Evolutionary conservation across 2,329 filamentous ascomycete species (phyloP).

Genomic region (Pseudovirgaria hyperparasitica): DNA sequence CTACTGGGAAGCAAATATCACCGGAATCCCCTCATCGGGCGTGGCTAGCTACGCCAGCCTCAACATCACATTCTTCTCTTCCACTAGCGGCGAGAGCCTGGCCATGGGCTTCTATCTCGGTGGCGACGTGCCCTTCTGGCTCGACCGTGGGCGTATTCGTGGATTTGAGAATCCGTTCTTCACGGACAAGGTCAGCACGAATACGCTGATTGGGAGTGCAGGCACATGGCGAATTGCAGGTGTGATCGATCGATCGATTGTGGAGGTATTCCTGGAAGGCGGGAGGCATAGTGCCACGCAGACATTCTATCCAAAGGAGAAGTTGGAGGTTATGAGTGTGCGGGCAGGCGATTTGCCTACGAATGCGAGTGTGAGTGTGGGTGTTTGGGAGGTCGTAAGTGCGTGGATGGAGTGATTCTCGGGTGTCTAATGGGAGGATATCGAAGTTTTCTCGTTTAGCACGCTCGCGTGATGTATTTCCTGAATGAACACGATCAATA

Average conservation of each 20-base stretch:
- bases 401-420: constrained; percentile 25
- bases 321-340: constrained; percentile 26
- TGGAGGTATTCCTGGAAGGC: constrained; percentile 43
- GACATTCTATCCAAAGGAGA: constrained; percentile 36
- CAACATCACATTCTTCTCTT: constrained; percentile 42
- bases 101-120: constrained; percentile 37
- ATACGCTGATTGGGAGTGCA: constrained; percentile 12
- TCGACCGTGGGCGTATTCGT: constrained; percentile 36
- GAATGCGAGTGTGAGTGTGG: constrained; percentile 25
- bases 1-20: constrained; percentile 43
- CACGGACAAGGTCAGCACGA: constrained; percentile 39
- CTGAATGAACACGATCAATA: too few relatives aligned
- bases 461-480: too few relatives aligned
- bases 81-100: constrained; percentile 35
- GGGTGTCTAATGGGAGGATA: too few relatives aligned
- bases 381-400: constrained; percentile 25
- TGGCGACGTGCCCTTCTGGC: constrained; percentile 37
- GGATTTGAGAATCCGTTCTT: constrained; percentile 44
- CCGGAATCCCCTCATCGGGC: constrained; percentile 20
- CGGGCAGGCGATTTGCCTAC: constrained; percentile 20
- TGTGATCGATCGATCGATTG: constrained; percentile 41
- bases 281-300: constrained; percentile 38
- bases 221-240: constrained; percentile 32
- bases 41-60: constrained; percentile 26
- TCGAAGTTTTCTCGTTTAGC: too few relatives aligned